Percentiles rank a stretch among this genome's conserved stretches.
phyloP scores from a whole-genome alignment of 179 eudicot genomes.

The Silene noctiflora region DNA sequence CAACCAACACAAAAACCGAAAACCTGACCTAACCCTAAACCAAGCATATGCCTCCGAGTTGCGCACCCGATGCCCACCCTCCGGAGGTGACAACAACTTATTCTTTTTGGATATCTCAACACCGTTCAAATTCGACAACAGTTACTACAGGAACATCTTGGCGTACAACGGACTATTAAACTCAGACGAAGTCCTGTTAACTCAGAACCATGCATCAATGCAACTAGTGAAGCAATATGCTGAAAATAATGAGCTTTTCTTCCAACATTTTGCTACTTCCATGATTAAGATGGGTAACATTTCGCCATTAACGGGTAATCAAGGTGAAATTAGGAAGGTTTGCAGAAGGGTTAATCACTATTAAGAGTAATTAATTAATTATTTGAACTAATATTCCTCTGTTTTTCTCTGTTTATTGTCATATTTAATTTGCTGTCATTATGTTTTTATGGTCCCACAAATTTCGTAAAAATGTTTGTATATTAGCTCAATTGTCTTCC shows the following conservation, averaged over 20 bases:
- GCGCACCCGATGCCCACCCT: conserved; percentile 57
- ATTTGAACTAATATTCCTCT: not conserved
- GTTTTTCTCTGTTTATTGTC: conserved; percentile 12
- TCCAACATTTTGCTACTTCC: conserved; percentile 68
- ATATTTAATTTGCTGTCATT: not conserved
- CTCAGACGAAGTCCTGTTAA: conserved; percentile 64
- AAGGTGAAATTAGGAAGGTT: conserved; percentile 64
- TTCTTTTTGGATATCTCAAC: conserved; percentile 52
- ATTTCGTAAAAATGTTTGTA: not conserved
- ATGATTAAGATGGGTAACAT: conserved; percentile 87
- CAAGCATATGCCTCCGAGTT: conserved; percentile 46
- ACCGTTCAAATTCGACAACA: conserved; percentile 66
- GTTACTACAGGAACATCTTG: conserved; percentile 63
- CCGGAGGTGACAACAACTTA: conserved; percentile 73
- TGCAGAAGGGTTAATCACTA: conserved; percentile 56
- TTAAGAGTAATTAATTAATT: not conserved
- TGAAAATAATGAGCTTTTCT: conserved; percentile 46
- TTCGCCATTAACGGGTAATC: conserved; percentile 53
- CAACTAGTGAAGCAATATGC: conserved; percentile 72
- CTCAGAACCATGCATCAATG: conserved; percentile 40
- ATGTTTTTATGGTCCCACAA: not conserved
- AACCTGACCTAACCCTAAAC: conserved; percentile 50
- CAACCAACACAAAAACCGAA: conserved; percentile 54
- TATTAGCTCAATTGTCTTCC: not conserved
- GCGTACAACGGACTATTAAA: conserved; percentile 51